Conservation (phyloP, 192 early-diverging fungal genomes). For the Phlyctochytrium arcticum region DNA sequence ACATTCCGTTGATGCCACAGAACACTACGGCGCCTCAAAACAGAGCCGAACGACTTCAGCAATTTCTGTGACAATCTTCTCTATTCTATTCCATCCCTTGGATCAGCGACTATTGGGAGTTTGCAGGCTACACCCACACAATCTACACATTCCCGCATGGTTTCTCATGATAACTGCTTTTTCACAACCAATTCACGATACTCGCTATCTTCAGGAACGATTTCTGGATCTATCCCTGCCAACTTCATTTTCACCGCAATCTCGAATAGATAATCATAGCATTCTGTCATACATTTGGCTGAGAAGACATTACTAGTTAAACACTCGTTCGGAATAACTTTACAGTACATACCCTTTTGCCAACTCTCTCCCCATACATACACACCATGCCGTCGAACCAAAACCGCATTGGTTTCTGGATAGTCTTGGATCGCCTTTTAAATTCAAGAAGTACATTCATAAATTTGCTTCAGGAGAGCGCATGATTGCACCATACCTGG, state of each 20-base stretch:
- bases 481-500: conserved; percentile 32
- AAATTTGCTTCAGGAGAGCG: conserved; percentile 1
- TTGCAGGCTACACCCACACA: too few relatives aligned
- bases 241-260: conserved; percentile 90
- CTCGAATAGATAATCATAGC: conserved; percentile 98
- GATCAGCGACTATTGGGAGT: too few relatives aligned
- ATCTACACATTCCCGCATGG: too few relatives aligned
- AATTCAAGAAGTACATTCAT: neutral
- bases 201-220: conserved; percentile 43
- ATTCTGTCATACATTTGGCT: conserved; percentile 97
- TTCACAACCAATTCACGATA: too few relatives aligned
- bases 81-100: too few relatives aligned
- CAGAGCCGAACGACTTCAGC: too few relatives aligned
- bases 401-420: conserved; percentile 88
- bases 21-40: too few relatives aligned
- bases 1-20: too few relatives aligned
- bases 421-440: conserved; percentile 78
- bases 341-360: conserved; percentile 67
- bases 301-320: neutral
- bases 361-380: conserved; percentile 97
- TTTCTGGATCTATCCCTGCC: conserved; percentile 73
- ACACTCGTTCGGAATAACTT: too few relatives aligned
- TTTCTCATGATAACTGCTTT: too few relatives aligned
- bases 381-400: conserved; percentile 92
- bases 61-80: too few relatives aligned